Evolutionary conservation across 345 rosid species (phyloP), one percentile per base, ranked within the genome.

Genomic region (Salix udensis): DNA sequence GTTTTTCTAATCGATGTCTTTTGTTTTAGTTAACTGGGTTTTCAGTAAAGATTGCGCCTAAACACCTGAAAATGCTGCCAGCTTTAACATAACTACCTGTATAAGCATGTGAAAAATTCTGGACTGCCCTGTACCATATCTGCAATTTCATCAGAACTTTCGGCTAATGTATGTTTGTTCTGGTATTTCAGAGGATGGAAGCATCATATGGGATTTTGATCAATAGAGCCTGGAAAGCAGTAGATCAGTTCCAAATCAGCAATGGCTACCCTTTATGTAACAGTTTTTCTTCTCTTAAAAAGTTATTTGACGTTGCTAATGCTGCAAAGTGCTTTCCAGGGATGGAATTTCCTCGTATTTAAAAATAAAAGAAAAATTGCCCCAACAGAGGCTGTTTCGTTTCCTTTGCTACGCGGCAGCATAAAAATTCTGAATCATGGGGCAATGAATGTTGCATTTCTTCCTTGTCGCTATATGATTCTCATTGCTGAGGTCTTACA

Each of bases 201-300:
- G 90, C 34, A 68, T 87, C 50, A 65, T 88, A 76, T 88, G 90
- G 91, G 90, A 88, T 73, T 86, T 87, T 1, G 88, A 88, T 83
- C 86, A 87, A 73, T 90, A 87, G 58, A 61, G 39, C 55, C 53
- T 26, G 70, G 52, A 44, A 58, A 31, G 1, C 5, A 24, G 37
- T 58, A 28, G n/a, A 31, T 19, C 34, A 37, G 74, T 62, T 40
- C 26, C 26, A 23, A 46, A 40, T 46, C 52, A 46, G 52, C 15
- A 46, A 11, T 46, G 16, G 52, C 18, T 12, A 4, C 52, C 18
- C 18, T 46, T 46, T 2, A 46, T 3, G 13, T 46, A 14, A 18
- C 14, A 15, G 14, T 46, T 46, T 46, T 46, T 46, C 16, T 15
- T 4, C 14, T 12, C 4, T 46, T 12, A 12, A 46, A n/a, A n/a